phyloP scores from a whole-genome alignment of 2,329 filamentous ascomycete genomes.

The Fusarium sp. region DNA sequence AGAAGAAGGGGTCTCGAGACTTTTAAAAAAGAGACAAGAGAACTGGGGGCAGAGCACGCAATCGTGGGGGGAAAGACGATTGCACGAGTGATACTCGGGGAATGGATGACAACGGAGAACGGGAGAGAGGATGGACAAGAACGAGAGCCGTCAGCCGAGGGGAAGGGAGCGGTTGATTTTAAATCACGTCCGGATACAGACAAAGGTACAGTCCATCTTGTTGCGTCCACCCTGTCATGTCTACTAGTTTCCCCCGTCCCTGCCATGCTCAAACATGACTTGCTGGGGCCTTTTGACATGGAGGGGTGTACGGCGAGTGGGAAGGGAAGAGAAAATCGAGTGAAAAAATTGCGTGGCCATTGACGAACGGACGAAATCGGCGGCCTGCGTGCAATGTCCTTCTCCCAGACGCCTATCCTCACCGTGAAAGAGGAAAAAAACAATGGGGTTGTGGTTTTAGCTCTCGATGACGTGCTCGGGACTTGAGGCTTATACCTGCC shows the following conservation, averaged over 20 bases:
- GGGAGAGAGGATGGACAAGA: conserved; percentile 13
- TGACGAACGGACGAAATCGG: conserved; percentile 38
- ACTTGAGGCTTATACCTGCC: conserved; percentile 47
- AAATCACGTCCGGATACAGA: conserved; percentile 25
- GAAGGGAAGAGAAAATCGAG: conserved; percentile 8
- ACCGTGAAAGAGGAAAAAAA: conserved; percentile 39
- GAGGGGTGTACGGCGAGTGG: conserved; percentile 27
- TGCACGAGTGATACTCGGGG: conserved; percentile 26
- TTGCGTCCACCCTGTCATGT: conserved; percentile 38
- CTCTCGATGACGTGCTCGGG: conserved; percentile 50
- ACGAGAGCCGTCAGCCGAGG: conserved; percentile 5
- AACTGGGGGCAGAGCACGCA: conserved; percentile 45
- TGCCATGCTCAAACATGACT: conserved; percentile 23
- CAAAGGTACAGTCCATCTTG: conserved; percentile 37
- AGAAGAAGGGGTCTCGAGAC: conserved; percentile 17
- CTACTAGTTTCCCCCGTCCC: conserved; percentile 29
- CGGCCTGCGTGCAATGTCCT: conserved; percentile 21
- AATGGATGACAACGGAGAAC: conserved; percentile 11
- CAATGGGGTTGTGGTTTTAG: conserved; percentile 44
- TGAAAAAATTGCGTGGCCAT: conserved; percentile 43
- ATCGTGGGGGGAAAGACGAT: conserved; percentile 46
- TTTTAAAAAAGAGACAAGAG: conserved; percentile 18
- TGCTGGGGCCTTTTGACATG: conserved; percentile 27
- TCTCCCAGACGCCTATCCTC: conserved; percentile 24
- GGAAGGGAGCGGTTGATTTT: conserved; percentile 33